Evolutionary conservation across 140 eudicot genomes (phyloP).

Genomic region (Artemisia princeps): DNA sequence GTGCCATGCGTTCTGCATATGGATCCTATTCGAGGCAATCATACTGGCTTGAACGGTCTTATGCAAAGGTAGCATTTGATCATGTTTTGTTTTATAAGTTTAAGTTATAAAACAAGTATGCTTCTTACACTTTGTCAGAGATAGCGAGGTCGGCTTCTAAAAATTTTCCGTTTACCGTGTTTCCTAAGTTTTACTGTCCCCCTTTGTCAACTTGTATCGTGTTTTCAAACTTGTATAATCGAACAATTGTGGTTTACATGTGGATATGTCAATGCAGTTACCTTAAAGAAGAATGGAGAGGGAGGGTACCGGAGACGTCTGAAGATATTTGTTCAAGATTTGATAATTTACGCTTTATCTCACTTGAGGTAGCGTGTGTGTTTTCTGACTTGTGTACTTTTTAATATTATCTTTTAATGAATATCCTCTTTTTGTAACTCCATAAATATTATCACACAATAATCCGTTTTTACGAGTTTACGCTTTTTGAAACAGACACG

Average conservation of each 20-base stretch:
- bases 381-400: not conserved
- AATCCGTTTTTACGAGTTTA: too few relatives aligned
- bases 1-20: slow-evolving; percentile 91
- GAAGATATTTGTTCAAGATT: slow-evolving; percentile 60
- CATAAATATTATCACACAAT: too few relatives aligned
- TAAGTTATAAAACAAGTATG: not conserved
- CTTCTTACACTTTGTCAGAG: not conserved
- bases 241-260: slow-evolving; percentile 4
- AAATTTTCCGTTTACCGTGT: too few relatives aligned
- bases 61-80: slow-evolving; percentile 54
- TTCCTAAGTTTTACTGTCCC: too few relatives aligned
- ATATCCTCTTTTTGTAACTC: too few relatives aligned
- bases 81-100: not conserved
- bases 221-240: not conserved
- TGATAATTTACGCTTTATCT: slow-evolving; percentile 55
- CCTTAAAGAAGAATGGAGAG: slow-evolving; percentile 92
- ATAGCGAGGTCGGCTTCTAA: not conserved
- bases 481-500: not conserved
- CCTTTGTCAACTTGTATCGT: too few relatives aligned
- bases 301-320: slow-evolving; percentile 51
- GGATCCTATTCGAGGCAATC: slow-evolving; percentile 90
- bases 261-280: slow-evolving; percentile 48
- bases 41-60: slow-evolving; percentile 63
- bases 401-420: too few relatives aligned
- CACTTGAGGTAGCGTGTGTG: slow-evolving; percentile 62